phyloP scores from a whole-genome alignment of 106 monocot species.

The Dendrobium catenatum region DNA sequence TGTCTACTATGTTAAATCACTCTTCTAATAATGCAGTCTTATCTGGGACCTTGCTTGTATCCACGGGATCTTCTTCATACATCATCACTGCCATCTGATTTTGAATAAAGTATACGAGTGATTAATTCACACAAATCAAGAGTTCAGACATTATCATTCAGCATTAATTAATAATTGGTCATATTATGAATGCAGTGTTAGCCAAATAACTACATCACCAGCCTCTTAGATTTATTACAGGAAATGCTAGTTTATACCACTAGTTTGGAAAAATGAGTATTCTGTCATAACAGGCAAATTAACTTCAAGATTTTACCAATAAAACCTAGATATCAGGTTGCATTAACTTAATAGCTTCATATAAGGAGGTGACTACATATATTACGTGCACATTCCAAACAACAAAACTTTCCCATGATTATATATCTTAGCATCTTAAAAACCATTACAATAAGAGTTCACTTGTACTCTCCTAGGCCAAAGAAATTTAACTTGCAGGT shows the following conservation, averaged over 20 bases:
- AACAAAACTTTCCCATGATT: background rate
- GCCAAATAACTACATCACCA: background rate
- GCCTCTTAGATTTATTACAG: background rate
- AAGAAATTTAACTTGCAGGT: background rate
- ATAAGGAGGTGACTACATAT: background rate
- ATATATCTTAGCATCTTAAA: background rate
- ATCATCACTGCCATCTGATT: constrained; percentile 33
- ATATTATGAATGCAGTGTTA: background rate
- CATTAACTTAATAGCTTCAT: background rate
- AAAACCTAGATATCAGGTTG: background rate
- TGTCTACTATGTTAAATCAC: background rate
- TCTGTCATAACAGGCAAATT: background rate
- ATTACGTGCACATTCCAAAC: background rate
- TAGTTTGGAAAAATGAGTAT: background rate
- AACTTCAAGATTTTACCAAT: background rate
- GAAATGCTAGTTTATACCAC: background rate
- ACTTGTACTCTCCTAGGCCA: background rate
- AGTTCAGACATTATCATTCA: background rate
- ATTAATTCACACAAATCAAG: background rate
- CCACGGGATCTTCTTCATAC: constrained; percentile 19
- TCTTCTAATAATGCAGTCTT: background rate
- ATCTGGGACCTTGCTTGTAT: constrained; percentile 3
- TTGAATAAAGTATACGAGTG: constrained; percentile 18
- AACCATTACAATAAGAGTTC: background rate
- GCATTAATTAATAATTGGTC: background rate